These are phyloP conservation scores for Salix koriyanagi DNA, from an alignment of 345 rosid genomes.

Conservation along the genomic window DNA sequence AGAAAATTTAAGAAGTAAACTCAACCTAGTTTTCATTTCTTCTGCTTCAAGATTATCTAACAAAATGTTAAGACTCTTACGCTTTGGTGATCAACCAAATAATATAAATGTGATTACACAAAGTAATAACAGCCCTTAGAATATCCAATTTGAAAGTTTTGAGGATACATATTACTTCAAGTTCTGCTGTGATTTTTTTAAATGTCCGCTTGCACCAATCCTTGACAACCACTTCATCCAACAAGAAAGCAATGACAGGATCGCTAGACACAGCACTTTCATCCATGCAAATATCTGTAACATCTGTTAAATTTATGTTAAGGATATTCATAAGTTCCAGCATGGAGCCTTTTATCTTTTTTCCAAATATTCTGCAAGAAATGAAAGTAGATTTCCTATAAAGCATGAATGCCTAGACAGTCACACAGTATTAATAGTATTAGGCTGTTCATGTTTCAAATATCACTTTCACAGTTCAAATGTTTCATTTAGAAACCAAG, in stretches of 20 bases:
- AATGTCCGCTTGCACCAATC: conserved; percentile 94
- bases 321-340: conserved; percentile 30
- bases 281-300: conserved; percentile 94
- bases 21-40: conserved; percentile 54
- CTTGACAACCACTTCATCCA: conserved; percentile 98
- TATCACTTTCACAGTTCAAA: neutral
- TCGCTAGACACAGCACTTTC: conserved; percentile 98
- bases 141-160: conserved; percentile 15
- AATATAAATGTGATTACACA: neutral
- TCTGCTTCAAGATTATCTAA: conserved; percentile 59
- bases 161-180: conserved; percentile 86
- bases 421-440: neutral
- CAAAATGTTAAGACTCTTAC: conserved; percentile 35
- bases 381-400: neutral
- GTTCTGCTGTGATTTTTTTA: conserved; percentile 49
- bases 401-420: neutral
- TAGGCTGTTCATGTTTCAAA: neutral
- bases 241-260: conserved; percentile 86
- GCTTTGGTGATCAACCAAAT: neutral
- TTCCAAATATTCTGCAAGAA: conserved; percentile 2
- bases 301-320: conserved; percentile 63
- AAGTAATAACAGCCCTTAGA: neutral
- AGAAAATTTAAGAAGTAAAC: conserved; percentile 56
- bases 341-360: neutral
- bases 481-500: neutral